Conservation (phyloP, 108 stramenopile species). For the Pseudonitzschia delicatissima region DNA sequence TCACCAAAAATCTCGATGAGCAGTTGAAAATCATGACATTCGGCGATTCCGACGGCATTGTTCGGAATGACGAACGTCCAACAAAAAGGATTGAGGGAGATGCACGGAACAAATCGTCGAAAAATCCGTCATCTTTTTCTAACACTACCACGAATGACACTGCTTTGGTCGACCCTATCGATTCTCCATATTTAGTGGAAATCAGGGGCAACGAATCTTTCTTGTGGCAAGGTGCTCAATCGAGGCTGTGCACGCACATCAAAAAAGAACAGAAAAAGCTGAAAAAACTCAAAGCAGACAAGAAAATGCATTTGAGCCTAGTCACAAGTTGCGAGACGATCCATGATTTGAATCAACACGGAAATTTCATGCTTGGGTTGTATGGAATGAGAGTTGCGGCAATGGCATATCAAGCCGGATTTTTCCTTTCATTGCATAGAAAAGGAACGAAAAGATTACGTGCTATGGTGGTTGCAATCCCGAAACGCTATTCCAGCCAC, state of each 20-base stretch:
- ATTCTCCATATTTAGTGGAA: no score
- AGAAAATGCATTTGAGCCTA: constrained; percentile 3
- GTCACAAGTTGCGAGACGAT: background rate
- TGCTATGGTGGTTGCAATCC: constrained; percentile 27
- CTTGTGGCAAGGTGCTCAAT: constrained; percentile 26
- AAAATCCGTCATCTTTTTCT: no score
- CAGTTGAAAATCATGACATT: no score
- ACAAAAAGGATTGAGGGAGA: no score
- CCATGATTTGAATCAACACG: constrained; percentile 16
- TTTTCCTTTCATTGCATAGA: constrained; percentile 21
- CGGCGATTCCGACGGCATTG: no score
- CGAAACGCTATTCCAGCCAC: background rate
- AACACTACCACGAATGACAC: no score
- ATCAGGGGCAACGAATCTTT: constrained; percentile 10
- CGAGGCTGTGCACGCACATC: constrained; percentile 17
- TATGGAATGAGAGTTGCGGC: constrained; percentile 30
- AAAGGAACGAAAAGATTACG: background rate
- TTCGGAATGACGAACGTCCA: no score
- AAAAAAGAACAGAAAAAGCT: constrained; percentile 10
- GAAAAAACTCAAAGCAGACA: background rate
- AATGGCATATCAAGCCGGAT: constrained; percentile 15
- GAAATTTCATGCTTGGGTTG: constrained; percentile 22
- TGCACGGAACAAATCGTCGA: no score
- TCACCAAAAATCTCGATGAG: no score
- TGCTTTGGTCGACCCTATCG: no score